Conservation (phyloP, 495 filamentous ascomycete genomes). For the Lasiosphaeris hirsuta region DNA sequence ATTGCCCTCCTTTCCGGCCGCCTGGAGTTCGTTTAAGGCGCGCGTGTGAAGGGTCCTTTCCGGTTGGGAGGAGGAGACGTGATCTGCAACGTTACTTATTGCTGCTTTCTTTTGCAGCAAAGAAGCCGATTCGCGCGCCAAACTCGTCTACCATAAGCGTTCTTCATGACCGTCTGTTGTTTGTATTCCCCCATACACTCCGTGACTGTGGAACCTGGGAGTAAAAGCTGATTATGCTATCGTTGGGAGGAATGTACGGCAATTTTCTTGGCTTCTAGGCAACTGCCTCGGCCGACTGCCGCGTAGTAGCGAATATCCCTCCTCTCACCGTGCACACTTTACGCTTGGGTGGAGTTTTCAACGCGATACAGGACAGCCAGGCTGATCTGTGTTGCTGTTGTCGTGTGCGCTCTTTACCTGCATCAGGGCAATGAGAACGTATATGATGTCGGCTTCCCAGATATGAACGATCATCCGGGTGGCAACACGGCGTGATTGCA, state of each 20-base stretch:
- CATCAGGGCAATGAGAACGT: no score
- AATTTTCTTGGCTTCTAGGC: neutral
- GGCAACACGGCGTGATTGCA: no score
- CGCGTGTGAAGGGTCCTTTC: constrained; percentile 21
- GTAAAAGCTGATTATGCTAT: neutral
- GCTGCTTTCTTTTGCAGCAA: neutral
- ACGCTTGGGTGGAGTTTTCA: neutral
- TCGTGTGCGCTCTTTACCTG: no score
- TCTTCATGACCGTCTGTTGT: neutral
- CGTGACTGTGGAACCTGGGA: neutral
- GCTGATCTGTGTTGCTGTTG: neutral
- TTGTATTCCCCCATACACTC: neutral
- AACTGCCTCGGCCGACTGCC: neutral
- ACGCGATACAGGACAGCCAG: neutral
- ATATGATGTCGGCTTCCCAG: no score
- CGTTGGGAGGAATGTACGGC: neutral
- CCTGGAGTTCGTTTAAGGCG: constrained; percentile 7
- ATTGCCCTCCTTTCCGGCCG: constrained; percentile 20
- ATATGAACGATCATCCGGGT: no score
- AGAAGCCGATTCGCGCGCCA: constrained; percentile 4
- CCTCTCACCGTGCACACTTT: constrained; percentile 3
- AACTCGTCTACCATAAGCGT: neutral
- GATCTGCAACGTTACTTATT: constrained; percentile 31
- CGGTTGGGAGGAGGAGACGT: constrained; percentile 12
- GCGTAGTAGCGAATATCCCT: neutral